Evolutionary conservation across 2,329 filamentous ascomycete species (phyloP).

Genomic region (Lasiodiplodia sp.): DNA sequence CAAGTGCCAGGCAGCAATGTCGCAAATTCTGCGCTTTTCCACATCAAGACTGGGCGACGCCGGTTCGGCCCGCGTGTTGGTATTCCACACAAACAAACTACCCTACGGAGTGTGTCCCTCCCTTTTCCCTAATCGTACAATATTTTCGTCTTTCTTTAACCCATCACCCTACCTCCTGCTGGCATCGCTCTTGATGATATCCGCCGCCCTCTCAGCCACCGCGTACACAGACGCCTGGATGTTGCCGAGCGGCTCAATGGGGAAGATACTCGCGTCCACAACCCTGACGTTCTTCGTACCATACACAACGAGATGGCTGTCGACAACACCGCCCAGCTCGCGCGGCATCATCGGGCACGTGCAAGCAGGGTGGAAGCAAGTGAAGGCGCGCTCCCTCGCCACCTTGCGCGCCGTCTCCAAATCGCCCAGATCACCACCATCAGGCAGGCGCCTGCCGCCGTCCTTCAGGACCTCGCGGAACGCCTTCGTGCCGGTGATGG

Average conservation of each 20-base stretch:
- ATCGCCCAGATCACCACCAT: not conserved
- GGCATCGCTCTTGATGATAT: slow-evolving; percentile 37
- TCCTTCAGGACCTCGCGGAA: slow-evolving; percentile 44
- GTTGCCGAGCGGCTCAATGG: slow-evolving; percentile 22
- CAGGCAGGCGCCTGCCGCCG: slow-evolving; percentile 34
- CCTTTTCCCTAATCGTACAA: too few species aligned
- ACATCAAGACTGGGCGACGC: too few species aligned
- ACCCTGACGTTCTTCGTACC: slow-evolving; percentile 33
- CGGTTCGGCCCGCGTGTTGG: too few species aligned
- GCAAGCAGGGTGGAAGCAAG: slow-evolving; percentile 41
- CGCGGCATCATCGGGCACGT: slow-evolving; percentile 41
- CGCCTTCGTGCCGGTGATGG: slow-evolving; percentile 42
- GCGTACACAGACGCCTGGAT: slow-evolving; percentile 30
- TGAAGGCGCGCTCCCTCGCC: slow-evolving; percentile 41
- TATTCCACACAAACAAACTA: too few species aligned
- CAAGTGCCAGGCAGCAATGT: too few species aligned
- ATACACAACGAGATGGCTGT: slow-evolving; percentile 38
- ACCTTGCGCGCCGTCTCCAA: slow-evolving; percentile 29
- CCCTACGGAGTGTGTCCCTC: too few species aligned
- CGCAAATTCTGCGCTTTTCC: too few species aligned
- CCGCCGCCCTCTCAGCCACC: slow-evolving; percentile 35
- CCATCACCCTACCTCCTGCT: too few species aligned
- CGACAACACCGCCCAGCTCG: slow-evolving; percentile 41
- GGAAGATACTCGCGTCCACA: slow-evolving; percentile 32
- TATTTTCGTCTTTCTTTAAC: too few species aligned